Conservation (phyloP, 2,329 filamentous ascomycete genomes). For the Massarina eburnea region DNA sequence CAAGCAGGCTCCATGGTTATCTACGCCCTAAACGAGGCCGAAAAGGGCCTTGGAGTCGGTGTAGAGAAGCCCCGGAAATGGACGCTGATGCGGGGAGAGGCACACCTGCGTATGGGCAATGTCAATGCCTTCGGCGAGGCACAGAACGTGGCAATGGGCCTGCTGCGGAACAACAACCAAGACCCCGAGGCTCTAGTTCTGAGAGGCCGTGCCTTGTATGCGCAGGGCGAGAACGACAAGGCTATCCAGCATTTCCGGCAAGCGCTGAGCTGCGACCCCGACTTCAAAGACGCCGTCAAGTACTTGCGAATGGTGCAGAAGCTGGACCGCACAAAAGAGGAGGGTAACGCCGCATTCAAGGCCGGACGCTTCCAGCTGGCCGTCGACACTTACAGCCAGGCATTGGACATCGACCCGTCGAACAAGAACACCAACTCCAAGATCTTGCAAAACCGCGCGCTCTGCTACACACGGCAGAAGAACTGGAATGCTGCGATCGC, state of each 20-base stretch:
- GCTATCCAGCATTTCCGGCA: conserved; percentile 90
- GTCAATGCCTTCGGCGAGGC: conserved; percentile 87
- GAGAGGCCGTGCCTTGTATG: conserved; percentile 82
- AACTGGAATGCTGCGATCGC: conserved; percentile 77
- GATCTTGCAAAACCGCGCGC: conserved; percentile 87
- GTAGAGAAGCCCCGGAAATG: conserved; percentile 86
- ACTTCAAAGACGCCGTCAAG: conserved; percentile 85
- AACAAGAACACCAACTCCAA: conserved; percentile 96
- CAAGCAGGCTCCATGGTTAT: conserved; percentile 88
- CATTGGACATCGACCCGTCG: conserved; percentile 78
- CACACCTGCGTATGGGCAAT: conserved; percentile 89
- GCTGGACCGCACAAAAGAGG: conserved; percentile 88
- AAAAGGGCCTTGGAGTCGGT: conserved; percentile 73
- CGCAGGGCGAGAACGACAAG: conserved; percentile 92
- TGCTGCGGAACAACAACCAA: conserved; percentile 83
- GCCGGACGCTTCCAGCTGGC: conserved; percentile 76
- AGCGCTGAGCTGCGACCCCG: conserved; percentile 86
- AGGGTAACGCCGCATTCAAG: conserved; percentile 91
- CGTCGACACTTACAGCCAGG: conserved; percentile 80
- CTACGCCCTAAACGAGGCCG: conserved; percentile 87
- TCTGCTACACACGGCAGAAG: conserved; percentile 82
- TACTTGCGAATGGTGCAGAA: conserved; percentile 89
- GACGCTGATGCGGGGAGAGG: conserved; percentile 89
- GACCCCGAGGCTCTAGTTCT: conserved; percentile 94
- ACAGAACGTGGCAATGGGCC: conserved; percentile 85